phyloP scores from a whole-genome alignment of 352 stramenopile species.

The Globisporangium orthogonon region DNA sequence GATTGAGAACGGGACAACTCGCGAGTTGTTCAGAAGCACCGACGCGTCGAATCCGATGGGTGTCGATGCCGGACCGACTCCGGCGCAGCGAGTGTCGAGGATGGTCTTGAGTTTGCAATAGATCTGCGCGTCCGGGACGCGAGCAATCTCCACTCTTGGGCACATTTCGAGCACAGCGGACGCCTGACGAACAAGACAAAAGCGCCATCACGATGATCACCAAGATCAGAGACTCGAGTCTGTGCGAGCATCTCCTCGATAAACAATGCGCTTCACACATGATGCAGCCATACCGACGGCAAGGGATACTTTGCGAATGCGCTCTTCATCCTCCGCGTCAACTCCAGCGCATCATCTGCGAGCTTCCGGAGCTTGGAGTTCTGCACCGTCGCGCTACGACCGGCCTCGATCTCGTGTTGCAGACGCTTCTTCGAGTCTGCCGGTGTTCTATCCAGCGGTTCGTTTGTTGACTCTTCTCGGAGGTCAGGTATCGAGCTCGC shows the following conservation, averaged over 20 bases:
- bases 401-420: conserved; percentile 7
- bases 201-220: no score
- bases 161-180: no score
- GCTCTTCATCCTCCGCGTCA: conserved; percentile 1
- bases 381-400: conserved; percentile 9
- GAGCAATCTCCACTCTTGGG: no score
- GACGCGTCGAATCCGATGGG: neutral
- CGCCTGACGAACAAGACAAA: no score
- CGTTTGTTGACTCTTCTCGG: conserved; percentile 3
- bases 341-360: neutral
- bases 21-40: neutral
- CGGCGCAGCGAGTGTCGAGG: neutral
- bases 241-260: no score
- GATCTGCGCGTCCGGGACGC: no score
- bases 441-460: neutral
- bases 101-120: neutral
- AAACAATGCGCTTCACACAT: no score
- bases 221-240: no score
- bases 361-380: conserved; percentile 12
- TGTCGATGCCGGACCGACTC: no score
- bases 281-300: neutral
- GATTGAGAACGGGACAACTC: neutral
- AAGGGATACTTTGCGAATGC: conserved; percentile 3
- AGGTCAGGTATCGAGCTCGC: no score
- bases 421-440: conserved; percentile 7